Evolutionary conservation across 1,284 basidiomycete genomes (phyloP), one percentile per base, ranked within the genome.

Genomic region (Omphalotus olearius): DNA sequence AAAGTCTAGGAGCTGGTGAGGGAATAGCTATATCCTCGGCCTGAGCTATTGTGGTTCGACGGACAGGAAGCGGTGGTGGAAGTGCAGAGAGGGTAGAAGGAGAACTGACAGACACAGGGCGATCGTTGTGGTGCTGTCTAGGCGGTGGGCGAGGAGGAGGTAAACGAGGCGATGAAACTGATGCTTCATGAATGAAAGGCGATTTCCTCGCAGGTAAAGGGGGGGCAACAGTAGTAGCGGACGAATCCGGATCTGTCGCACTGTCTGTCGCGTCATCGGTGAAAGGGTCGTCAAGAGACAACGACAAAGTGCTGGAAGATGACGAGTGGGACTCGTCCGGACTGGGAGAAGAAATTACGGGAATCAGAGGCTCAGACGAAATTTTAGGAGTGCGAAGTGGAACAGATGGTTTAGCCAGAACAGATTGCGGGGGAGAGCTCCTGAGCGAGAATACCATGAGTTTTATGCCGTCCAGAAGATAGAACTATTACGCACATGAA

Each of bases 401-500:
- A n/a, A 47, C 42, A 20, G 47, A 42, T 36, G 54, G 50, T 37
- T 38, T 37, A 4, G 30, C 28, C 28, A 18, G 43, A 6, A 40
- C 33, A 25, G 26, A 18, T 46, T 9, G 39, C 40, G 10, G 28
- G 30, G 38, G 13, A 40, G 30, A 17, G 25, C 37, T 7, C 16
- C 9, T 33, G 14, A 0, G 39, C 17, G 20, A 39, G 45, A 35
- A 28, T n/a, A 18, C 5, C 7, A 40, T 20, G 7, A 26, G n/a
- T 35, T 18, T 33, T 20, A 44, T 28, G 13, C 26, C n/a, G 11
- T 16, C 54, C 39, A 46, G 44, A 55, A 44, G 55, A 49, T 40
- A 40, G 39, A 16, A n/a, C 23, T 14, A 48, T 20, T 10, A 75
- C 81, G 74, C 66, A 85, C 82, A 72, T 66, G 50, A 77, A 78